These are phyloP conservation scores for Suillus placidus DNA, from an alignment of 768 basidiomycete genomes.

Conservation along the genomic window DNA sequence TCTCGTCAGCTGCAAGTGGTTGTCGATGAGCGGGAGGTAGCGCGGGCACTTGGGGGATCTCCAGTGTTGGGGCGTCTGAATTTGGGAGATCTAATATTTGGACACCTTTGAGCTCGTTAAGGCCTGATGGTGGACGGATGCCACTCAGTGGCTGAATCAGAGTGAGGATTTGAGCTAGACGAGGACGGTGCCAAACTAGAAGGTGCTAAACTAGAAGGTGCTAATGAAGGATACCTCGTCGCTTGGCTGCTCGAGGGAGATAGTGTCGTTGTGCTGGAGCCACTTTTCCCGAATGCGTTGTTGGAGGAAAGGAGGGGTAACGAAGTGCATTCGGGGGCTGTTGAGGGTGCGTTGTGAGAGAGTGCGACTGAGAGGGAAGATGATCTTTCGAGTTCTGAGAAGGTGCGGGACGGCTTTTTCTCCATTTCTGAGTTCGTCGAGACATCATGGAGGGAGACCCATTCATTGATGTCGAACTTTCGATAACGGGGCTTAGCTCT, in stretches of 20 bases:
- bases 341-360: background rate
- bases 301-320: conserved; percentile 30
- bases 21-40: background rate
- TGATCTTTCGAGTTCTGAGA: background rate
- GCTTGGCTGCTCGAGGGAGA: conserved; percentile 19
- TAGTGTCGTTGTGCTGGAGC: conserved; percentile 22
- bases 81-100: conserved; percentile 19
- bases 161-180: conserved; percentile 8
- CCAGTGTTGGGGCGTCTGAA: conserved; percentile 23
- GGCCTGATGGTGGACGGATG: conserved; percentile 27
- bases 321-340: conserved; percentile 17
- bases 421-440: background rate
- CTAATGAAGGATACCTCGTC: conserved; percentile 34
- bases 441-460: background rate
- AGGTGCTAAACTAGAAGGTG: conserved; percentile 21
- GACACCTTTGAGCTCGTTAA: conserved; percentile 20
- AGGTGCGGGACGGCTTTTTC: background rate
- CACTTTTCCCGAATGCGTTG: conserved; percentile 28
- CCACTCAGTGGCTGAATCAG: conserved; percentile 27
- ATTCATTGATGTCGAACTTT: conserved; percentile 11
- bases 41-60: background rate
- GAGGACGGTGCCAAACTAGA: conserved; percentile 21
- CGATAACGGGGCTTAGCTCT: conserved; percentile 25
- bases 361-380: background rate
- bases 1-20: background rate